phyloP scores from a whole-genome alignment of 2,329 filamentous ascomycete genomes.

The Talaromyces piceae region DNA sequence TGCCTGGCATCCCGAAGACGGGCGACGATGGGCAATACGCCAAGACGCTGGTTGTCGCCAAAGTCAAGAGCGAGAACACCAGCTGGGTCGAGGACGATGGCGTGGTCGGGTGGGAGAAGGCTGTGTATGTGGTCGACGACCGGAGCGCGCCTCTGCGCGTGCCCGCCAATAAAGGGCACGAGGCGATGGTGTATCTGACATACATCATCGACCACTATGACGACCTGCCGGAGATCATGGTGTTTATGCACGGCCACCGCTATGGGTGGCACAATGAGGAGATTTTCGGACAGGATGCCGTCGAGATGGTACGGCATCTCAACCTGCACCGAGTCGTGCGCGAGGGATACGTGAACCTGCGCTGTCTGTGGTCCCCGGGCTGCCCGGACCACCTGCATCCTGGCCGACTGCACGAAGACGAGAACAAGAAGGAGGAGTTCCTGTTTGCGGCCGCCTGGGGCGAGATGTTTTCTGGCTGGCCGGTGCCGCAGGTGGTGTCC shows the following conservation, averaged over 20 bases:
- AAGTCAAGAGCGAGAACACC: conserved; percentile 4
- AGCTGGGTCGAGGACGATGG: conserved; percentile 44
- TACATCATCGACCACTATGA: conserved; percentile 59
- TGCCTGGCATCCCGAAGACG: conserved; percentile 34
- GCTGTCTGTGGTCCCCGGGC: conserved; percentile 52
- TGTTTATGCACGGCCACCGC: conserved; percentile 55
- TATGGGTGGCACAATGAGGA: conserved; percentile 55
- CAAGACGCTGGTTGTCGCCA: conserved; percentile 40
- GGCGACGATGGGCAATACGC: conserved; percentile 43
- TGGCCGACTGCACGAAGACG: conserved; percentile 30
- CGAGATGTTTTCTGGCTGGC: conserved; percentile 40
- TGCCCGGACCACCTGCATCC: conserved; percentile 54
- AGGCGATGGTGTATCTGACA: conserved; percentile 56
- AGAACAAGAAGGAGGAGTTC: conserved; percentile 40
- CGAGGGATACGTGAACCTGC: conserved; percentile 53
- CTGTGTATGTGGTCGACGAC: conserved; percentile 49
- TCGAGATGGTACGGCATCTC: conserved; percentile 44
- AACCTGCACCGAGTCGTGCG: conserved; percentile 45
- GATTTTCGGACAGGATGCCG: conserved; percentile 44
- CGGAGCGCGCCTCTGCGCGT: conserved; percentile 43
- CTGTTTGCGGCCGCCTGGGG: conserved; percentile 41
- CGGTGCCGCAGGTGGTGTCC: conserved; percentile 44
- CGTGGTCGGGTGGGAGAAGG: conserved; percentile 39
- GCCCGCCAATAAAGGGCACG: conserved; percentile 54
- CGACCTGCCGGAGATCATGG: conserved; percentile 49